Evolutionary conservation across 495 filamentous ascomycete species (phyloP).

Genomic region (Haplographium delicatum): DNA sequence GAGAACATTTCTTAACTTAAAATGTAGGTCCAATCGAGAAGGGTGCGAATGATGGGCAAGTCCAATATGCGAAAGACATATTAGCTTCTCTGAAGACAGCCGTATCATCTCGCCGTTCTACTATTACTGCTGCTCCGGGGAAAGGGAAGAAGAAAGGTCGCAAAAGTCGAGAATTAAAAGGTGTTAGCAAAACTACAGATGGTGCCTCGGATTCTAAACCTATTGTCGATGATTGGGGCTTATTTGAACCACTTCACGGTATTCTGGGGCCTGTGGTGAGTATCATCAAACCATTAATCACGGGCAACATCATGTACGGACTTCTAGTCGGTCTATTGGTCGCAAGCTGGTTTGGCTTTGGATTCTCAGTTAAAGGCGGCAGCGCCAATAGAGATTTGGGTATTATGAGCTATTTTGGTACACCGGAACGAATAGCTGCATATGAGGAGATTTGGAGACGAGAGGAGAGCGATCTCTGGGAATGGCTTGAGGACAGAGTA

Average conservation of each 20-base stretch:
- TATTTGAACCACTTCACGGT: constrained; percentile 70
- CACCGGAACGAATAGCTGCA: constrained; percentile 66
- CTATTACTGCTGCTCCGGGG: constrained; percentile 38
- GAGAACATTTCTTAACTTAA: constrained; percentile 6
- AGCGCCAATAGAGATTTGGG: constrained; percentile 31
- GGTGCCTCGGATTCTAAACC: constrained; percentile 42
- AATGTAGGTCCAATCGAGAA: constrained; percentile 81
- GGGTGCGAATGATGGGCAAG: constrained; percentile 87
- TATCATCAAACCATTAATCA: constrained; percentile 64
- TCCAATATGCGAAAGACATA: constrained; percentile 70
- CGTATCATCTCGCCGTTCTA: constrained; percentile 58
- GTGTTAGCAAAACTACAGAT: constrained; percentile 30
- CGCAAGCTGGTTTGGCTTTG: constrained; percentile 50
- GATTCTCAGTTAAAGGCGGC: constrained; percentile 22
- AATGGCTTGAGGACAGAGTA: constrained; percentile 88
- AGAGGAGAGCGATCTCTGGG: constrained; percentile 91
- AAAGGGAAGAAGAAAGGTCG: constrained; percentile 51
- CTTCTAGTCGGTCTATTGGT: constrained; percentile 53
- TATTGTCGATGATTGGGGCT: constrained; percentile 59
- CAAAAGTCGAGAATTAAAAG: constrained; percentile 35
- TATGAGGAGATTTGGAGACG: constrained; percentile 92
- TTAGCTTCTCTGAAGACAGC: constrained; percentile 66
- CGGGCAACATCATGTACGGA: constrained; percentile 60
- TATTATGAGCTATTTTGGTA: constrained; percentile 30
- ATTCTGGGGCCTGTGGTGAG: constrained; percentile 66